phyloP scores from a whole-genome alignment of 495 filamentous ascomycete species.

The Penicillium maclennaniae region DNA sequence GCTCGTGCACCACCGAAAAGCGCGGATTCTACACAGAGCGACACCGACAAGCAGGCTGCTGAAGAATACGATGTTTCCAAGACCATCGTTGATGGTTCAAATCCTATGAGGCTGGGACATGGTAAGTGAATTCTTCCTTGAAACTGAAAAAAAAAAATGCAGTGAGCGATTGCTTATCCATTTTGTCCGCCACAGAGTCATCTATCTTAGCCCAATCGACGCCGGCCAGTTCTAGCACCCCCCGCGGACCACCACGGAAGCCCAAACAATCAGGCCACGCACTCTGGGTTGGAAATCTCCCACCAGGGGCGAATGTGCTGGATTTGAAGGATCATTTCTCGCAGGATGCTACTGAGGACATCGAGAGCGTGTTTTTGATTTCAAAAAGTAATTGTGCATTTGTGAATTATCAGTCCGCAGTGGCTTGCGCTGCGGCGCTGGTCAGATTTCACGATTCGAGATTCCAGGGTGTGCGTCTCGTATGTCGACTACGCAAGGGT shows the following conservation, averaged over 20 bases:
- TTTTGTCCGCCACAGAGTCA: constrained; percentile 7
- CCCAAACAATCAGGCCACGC: constrained; percentile 92
- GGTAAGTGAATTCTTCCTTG: constrained; percentile 17
- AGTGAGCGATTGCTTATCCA: background rate
- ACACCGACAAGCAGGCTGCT: no score
- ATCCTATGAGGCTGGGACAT: constrained; percentile 23
- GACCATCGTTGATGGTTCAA: constrained; percentile 45
- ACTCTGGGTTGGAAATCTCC: constrained; percentile 95
- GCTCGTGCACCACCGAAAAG: background rate
- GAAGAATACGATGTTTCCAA: constrained; percentile 36
- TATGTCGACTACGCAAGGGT: constrained; percentile 78
- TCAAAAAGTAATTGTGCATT: constrained; percentile 98
- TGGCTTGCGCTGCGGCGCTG: constrained; percentile 71
- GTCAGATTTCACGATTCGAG: constrained; percentile 84
- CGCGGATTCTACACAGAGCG: background rate
- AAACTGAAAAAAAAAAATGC: background rate
- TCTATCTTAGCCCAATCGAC: background rate
- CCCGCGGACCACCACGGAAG: constrained; percentile 86
- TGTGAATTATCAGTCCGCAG: constrained; percentile 88
- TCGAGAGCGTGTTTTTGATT: constrained; percentile 91
- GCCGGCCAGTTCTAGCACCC: constrained; percentile 42
- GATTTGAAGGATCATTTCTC: constrained; percentile 90
- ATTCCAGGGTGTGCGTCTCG: constrained; percentile 83
- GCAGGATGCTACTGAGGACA: constrained; percentile 66
- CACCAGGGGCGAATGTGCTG: constrained; percentile 71